A percentile compares a stretch with the other conserved stretches of the same genome.
Conservation (phyloP, 164 flowering plant genomes). For the Stephania japonica region DNA sequence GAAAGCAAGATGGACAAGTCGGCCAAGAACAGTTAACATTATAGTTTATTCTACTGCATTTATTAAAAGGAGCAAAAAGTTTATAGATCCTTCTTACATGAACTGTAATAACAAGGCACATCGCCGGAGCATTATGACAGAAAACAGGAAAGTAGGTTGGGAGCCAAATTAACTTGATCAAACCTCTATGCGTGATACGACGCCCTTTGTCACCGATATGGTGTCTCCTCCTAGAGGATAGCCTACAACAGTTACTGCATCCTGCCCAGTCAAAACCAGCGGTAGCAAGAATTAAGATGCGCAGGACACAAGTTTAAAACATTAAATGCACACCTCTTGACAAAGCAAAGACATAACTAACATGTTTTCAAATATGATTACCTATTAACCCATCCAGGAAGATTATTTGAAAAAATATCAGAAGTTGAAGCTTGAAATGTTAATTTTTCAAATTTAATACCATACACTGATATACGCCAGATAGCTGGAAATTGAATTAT, state of each 20-base stretch:
- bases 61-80: neutral
- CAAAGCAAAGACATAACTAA: neutral
- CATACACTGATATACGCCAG: too few species aligned
- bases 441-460: too few species aligned
- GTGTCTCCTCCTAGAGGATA: slow-evolving; percentile 99
- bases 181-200: slow-evolving; percentile 98
- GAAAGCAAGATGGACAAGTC: neutral
- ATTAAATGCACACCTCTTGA: neutral
- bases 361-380: neutral
- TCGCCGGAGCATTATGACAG: neutral
- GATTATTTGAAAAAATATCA: neutral
- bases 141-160: neutral
- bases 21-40: neutral
- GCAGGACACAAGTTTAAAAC: neutral
- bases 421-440: too few species aligned
- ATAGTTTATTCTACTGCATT: neutral
- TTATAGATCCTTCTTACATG: too few species aligned
- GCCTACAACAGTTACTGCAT: slow-evolving; percentile 95
- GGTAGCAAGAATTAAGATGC: slow-evolving; percentile 3
- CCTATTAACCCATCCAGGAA: neutral
- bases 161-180: slow-evolving; percentile 17
- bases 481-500: too few species aligned
- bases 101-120: neutral
- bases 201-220: slow-evolving; percentile 96
- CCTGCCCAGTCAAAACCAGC: slow-evolving; percentile 48